Percentiles rank a stretch among this genome's conserved stretches.
These are phyloP conservation scores for Suillus discolor DNA, from an alignment of 768 basidiomycete genomes.

Conservation along the genomic window DNA sequence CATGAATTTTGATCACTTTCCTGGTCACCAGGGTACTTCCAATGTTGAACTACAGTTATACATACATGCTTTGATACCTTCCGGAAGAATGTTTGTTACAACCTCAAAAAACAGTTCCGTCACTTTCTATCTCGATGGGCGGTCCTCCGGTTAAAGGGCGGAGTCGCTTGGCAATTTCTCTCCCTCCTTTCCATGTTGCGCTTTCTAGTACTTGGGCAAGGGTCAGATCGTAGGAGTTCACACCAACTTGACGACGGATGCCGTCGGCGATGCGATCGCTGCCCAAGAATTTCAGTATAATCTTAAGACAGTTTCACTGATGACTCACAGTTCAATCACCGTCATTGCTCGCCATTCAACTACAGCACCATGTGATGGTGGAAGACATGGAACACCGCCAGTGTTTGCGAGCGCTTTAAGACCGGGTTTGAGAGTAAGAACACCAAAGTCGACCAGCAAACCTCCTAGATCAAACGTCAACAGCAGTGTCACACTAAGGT, in stretches of 20 bases:
- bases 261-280: constrained; percentile 81
- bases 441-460: constrained; percentile 81
- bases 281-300: constrained; percentile 13
- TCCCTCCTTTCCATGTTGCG: constrained; percentile 96
- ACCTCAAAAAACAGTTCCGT: constrained; percentile 75
- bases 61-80: neutral
- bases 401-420: constrained; percentile 45
- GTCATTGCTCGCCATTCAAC: constrained; percentile 98
- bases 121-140: constrained; percentile 84
- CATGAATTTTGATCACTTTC: constrained; percentile 20
- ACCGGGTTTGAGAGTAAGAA: constrained; percentile 66
- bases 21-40: neutral
- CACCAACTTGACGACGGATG: constrained; percentile 61
- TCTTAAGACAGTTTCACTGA: constrained; percentile 8
- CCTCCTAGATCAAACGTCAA: constrained; percentile 57
- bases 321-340: constrained; percentile 82
- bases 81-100: neutral
- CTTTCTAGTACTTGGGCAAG: constrained; percentile 91
- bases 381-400: constrained; percentile 57
- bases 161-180: constrained; percentile 84
- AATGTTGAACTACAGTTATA: neutral
- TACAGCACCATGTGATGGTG: constrained; percentile 84
- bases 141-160: constrained; percentile 78
- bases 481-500: too few species aligned
- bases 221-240: constrained; percentile 56